A percentile compares a stretch with the other conserved stretches of the same genome.
Evolutionary conservation across 371 early-diverging fungal species (phyloP).

Genomic region (Mortierella sp.): DNA sequence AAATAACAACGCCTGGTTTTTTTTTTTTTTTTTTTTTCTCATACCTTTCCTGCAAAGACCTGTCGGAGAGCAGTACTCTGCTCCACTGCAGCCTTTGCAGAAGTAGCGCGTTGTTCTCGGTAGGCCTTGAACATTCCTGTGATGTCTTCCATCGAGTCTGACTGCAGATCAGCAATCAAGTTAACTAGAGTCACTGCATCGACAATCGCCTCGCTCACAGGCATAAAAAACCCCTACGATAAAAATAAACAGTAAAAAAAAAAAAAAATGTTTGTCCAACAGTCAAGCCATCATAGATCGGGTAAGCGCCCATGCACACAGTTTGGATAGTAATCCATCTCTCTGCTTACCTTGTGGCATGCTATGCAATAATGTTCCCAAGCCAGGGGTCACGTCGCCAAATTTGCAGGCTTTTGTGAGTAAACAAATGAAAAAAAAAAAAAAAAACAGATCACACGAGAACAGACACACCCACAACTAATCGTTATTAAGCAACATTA

Average conservation of each 20-base stretch:
- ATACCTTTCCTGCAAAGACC: constrained; percentile 50
- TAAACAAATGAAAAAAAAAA: neutral
- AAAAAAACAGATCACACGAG: neutral
- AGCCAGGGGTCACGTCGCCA: neutral
- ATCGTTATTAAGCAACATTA: constrained; percentile 6
- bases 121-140: constrained; percentile 32
- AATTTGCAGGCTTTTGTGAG: neutral
- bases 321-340: too few species aligned
- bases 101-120: constrained; percentile 21
- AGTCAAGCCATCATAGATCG: neutral
- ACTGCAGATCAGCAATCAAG: constrained; percentile 19
- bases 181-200: constrained; percentile 47
- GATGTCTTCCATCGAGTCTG: constrained; percentile 20
- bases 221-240: constrained; percentile 43
- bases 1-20: neutral
- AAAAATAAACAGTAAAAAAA: neutral
- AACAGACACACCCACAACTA: neutral
- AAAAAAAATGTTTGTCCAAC: neutral
- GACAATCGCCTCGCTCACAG: constrained; percentile 44
- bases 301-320: too few species aligned
- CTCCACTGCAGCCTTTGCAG: constrained; percentile 41
- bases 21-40: neutral
- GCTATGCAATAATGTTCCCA: neutral
- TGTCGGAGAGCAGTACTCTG: constrained; percentile 28
- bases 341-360: constrained; percentile 1